Evolutionary conservation across 257 asterid genomes (phyloP).

Genomic region (Solanum pinnatisectum): DNA sequence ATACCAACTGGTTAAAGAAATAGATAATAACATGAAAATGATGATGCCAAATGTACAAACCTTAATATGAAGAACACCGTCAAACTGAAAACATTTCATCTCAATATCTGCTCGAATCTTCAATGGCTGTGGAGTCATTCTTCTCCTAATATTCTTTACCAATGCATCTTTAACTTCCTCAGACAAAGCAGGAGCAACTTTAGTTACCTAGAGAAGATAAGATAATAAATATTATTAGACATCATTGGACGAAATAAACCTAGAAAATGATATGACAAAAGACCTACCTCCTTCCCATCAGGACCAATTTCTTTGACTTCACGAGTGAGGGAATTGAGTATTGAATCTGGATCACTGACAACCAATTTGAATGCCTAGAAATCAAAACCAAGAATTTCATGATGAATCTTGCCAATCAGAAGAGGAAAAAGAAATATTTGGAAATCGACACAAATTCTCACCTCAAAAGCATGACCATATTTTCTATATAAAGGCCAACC

Average conservation of each 20-base stretch:
- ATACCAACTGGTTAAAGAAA: neutral
- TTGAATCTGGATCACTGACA: conserved; percentile 82
- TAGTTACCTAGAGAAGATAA: conserved; percentile 43
- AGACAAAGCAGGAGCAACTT: conserved; percentile 75
- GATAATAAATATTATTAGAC: neutral
- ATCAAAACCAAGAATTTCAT: neutral
- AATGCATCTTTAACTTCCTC: conserved; percentile 84
- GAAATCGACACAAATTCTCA: conserved; percentile 15
- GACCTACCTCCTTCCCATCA: conserved; percentile 74
- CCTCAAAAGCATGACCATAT: conserved; percentile 98
- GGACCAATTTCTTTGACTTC: conserved; percentile 89
- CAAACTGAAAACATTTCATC: conserved; percentile 97
- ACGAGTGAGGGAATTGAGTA: conserved; percentile 83
- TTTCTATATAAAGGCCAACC: conserved; percentile 95
- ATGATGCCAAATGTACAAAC: conserved; percentile 20
- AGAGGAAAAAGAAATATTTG: neutral
- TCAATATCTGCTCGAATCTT: conserved; percentile 96
- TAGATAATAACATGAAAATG: neutral
- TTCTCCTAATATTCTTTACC: conserved; percentile 86
- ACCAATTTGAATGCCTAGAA: conserved; percentile 78
- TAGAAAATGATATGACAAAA: neutral
- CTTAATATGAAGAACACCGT: conserved; percentile 95
- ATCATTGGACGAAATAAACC: neutral
- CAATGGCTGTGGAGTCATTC: conserved; percentile 98
- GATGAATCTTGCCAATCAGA: neutral